Evolutionary conservation across 2,329 filamentous ascomycete species (phyloP).

Genomic region (Aspergillus sp.): DNA sequence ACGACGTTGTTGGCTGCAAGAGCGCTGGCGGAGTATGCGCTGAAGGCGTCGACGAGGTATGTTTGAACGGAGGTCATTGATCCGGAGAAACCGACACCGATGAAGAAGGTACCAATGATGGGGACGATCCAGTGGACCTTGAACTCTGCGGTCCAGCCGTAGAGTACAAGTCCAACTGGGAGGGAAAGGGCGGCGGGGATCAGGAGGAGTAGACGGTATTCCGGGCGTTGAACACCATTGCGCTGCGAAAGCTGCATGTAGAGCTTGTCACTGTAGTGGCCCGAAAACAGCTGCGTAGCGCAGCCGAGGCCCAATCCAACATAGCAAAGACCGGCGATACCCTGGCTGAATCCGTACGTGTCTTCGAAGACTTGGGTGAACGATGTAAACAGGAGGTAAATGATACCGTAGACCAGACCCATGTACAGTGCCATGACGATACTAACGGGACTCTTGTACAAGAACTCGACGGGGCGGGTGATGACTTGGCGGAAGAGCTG

Average conservation of each 20-base stretch:
- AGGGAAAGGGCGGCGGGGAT: constrained; percentile 43
- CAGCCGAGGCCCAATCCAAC: constrained; percentile 22
- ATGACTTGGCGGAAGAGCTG: constrained; percentile 28
- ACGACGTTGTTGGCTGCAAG: constrained; percentile 43
- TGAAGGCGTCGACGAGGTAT: constrained; percentile 31
- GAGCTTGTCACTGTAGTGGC: neutral
- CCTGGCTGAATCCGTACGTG: constrained; percentile 19
- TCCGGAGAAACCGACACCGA: constrained; percentile 32
- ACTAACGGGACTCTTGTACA: neutral
- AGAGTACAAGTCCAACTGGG: constrained; percentile 41
- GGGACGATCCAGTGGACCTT: constrained; percentile 41
- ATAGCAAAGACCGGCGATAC: constrained; percentile 19
- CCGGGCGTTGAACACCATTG: constrained; percentile 30
- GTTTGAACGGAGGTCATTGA: constrained; percentile 21
- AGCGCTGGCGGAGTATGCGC: constrained; percentile 41
- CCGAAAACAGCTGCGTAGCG: neutral
- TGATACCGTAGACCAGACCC: constrained; percentile 12
- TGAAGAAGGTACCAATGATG: constrained; percentile 40
- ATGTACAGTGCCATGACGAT: constrained; percentile 5
- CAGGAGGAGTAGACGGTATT: constrained; percentile 51
- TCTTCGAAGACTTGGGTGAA: constrained; percentile 22
- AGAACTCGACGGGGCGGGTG: constrained; percentile 29
- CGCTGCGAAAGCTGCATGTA: neutral
- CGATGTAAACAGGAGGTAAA: constrained; percentile 40
- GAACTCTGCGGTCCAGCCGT: constrained; percentile 43